Evolutionary conservation across 106 monocot species (phyloP), one percentile per base, ranked within the genome.

Genomic region (Iris macrosiphon): DNA sequence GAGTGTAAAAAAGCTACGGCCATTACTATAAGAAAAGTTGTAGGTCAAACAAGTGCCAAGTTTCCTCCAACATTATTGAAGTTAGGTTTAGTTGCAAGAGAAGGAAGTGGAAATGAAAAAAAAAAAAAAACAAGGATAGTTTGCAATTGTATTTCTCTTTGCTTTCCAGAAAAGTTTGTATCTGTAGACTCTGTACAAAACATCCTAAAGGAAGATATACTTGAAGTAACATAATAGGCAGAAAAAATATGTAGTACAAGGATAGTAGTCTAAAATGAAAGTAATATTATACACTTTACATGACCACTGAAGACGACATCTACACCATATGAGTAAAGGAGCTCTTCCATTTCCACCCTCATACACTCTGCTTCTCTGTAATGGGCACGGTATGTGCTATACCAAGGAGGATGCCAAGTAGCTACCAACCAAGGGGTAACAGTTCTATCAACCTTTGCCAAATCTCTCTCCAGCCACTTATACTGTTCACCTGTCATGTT

Each of bases 361-460:
- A 84, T 93, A 43, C 93, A 93, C 37, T 93, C 93, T 8, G 59
- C 84, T 72, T 93, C 93, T 30, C 72, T 93, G 74, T 84, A 93
- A 68, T 93, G 93, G 25, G 93, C 59, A 52, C 31, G 63, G 62
- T 88, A 93, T 30, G 84, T 81, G 68, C 75, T 84, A 50, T 93
- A 93, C 93, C 93, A 93, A 18, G 88, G 93, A 31, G 93, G 34
- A 71, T 93, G 93, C 84, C 88, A 93, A 5, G 77, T 65, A 47
- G 88, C 93, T 49, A 93, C 58, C 65, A 93, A 42, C 93, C 93
- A 93, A 6, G 93, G 93, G 1, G 93, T 93, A 12, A 80, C 67
- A 30, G 52, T 70, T 63, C 88, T 80, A 45, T 93, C 75, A 20
- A 93, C 84, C 13, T 55, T 69, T 9, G 58, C 75, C 73, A 93